Percentiles rank a stretch among this genome's conserved stretches.
These are phyloP conservation scores for Nematodospora anomalae DNA, from an alignment of 1,139 yeast species.

Conservation along the genomic window DNA sequence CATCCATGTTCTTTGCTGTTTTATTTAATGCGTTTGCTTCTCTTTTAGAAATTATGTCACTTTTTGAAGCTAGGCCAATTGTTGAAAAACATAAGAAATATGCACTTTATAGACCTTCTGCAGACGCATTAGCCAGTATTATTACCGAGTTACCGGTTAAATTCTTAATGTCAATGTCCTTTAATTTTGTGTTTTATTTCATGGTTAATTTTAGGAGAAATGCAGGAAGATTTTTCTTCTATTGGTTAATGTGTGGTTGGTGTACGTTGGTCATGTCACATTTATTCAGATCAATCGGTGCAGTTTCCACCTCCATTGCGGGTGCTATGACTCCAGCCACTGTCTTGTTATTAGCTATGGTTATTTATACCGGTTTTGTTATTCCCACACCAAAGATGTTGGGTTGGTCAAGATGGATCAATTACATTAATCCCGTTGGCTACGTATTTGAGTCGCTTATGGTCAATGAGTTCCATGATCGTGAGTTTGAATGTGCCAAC, in stretches of 20 bases:
- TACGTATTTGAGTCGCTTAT: slow-evolving; percentile 57
- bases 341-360: slow-evolving; percentile 48
- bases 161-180: slow-evolving; percentile 41
- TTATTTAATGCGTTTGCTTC: slow-evolving; percentile 58
- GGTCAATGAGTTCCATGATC: slow-evolving; percentile 54
- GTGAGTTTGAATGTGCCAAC: slow-evolving; percentile 48
- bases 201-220: slow-evolving; percentile 54
- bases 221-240: slow-evolving; percentile 61
- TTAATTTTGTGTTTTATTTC: slow-evolving; percentile 55
- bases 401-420: slow-evolving; percentile 65
- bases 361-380: slow-evolving; percentile 60
- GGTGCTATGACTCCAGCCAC: slow-evolving; percentile 65
- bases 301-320: slow-evolving; percentile 52
- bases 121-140: slow-evolving; percentile 60
- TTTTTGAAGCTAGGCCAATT: slow-evolving; percentile 59
- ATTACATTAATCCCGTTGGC: slow-evolving; percentile 55
- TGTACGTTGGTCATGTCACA: slow-evolving; percentile 55
- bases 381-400: slow-evolving; percentile 57
- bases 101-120: slow-evolving; percentile 64
- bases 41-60: slow-evolving; percentile 55
- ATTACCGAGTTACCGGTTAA: slow-evolving; percentile 60
- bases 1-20: slow-evolving; percentile 56
- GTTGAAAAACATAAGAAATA: slow-evolving; percentile 61
- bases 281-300: slow-evolving; percentile 60
- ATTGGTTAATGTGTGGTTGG: slow-evolving; percentile 44